Conservation (phyloP, 2,329 filamentous ascomycete species). For the Xylaria hypoxylon region DNA sequence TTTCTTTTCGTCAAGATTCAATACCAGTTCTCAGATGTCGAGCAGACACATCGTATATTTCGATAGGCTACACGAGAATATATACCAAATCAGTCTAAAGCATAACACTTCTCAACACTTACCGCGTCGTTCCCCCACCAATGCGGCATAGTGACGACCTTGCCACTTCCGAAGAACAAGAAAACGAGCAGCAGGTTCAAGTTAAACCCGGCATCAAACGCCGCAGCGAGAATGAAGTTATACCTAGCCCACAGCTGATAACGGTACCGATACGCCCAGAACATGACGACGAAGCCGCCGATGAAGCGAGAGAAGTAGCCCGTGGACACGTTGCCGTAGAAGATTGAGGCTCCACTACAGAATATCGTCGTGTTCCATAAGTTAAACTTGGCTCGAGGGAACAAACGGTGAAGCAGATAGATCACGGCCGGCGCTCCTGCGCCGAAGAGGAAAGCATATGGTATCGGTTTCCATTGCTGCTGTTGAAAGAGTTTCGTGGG, state of each 20-base stretch:
- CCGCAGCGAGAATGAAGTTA: slow-evolving; percentile 71
- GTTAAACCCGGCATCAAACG: slow-evolving; percentile 72
- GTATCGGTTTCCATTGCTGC: slow-evolving; percentile 60
- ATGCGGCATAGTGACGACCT: slow-evolving; percentile 68
- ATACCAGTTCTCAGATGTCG: too few relatives aligned
- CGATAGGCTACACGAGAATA: background rate
- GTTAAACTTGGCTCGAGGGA: slow-evolving; percentile 65
- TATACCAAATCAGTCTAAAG: slow-evolving; percentile 50
- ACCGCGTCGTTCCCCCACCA: slow-evolving; percentile 72
- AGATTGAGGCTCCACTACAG: slow-evolving; percentile 65
- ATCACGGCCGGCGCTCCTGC: slow-evolving; percentile 59
- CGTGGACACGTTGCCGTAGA: slow-evolving; percentile 72
- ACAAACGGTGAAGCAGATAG: slow-evolving; percentile 63
- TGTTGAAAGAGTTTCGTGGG: slow-evolving; percentile 62
- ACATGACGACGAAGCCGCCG: slow-evolving; percentile 71
- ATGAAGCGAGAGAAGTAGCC: slow-evolving; percentile 68
- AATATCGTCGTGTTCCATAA: slow-evolving; percentile 73
- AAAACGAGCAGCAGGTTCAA: slow-evolving; percentile 72
- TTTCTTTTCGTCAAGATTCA: too few relatives aligned
- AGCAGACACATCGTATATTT: background rate
- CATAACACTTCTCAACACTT: slow-evolving; percentile 70
- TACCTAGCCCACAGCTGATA: slow-evolving; percentile 70
- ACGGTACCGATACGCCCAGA: slow-evolving; percentile 65
- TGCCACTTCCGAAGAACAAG: slow-evolving; percentile 67
- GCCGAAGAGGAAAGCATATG: slow-evolving; percentile 66